Percentiles rank a stretch among this genome's conserved stretches.
Evolutionary conservation across 805 yeast genomes (phyloP).

Genomic region (Barnettozyma vustinii): DNA sequence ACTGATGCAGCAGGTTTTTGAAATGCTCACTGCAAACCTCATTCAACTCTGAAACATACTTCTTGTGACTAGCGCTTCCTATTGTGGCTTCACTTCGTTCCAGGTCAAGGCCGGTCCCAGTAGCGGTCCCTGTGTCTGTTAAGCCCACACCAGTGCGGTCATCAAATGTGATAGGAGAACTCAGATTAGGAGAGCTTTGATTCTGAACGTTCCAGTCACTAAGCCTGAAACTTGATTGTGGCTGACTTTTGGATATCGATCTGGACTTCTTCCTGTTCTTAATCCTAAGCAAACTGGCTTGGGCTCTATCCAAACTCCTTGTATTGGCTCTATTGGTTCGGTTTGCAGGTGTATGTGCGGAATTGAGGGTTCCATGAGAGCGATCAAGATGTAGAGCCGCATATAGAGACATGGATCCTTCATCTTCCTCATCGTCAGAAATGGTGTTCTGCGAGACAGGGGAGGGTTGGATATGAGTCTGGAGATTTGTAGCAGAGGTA

Average conservation of each 20-base stretch:
- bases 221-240: conserved; percentile 17
- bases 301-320: conserved; percentile 56
- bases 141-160: background rate
- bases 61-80: background rate
- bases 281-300: conserved; percentile 59
- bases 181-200: conserved; percentile 28
- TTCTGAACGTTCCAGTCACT: conserved; percentile 7
- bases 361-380: conserved; percentile 27
- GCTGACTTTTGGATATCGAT: conserved; percentile 30
- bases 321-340: conserved; percentile 30
- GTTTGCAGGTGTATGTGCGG: conserved; percentile 27
- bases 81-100: background rate
- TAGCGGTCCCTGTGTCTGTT: background rate
- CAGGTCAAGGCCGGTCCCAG: background rate
- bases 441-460: background rate
- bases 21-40: conserved; percentile 39
- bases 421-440: conserved; percentile 41
- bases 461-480: background rate
- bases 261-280: conserved; percentile 52
- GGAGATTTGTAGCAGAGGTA: background rate
- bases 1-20: conserved; percentile 49
- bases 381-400: conserved; percentile 42
- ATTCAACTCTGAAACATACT: conserved; percentile 25
- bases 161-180: conserved; percentile 19
- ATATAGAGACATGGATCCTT: conserved; percentile 62